Evolutionary conservation across 2,329 filamentous ascomycete species (phyloP).

Genomic region (Davidsoniella eucalypti): DNA sequence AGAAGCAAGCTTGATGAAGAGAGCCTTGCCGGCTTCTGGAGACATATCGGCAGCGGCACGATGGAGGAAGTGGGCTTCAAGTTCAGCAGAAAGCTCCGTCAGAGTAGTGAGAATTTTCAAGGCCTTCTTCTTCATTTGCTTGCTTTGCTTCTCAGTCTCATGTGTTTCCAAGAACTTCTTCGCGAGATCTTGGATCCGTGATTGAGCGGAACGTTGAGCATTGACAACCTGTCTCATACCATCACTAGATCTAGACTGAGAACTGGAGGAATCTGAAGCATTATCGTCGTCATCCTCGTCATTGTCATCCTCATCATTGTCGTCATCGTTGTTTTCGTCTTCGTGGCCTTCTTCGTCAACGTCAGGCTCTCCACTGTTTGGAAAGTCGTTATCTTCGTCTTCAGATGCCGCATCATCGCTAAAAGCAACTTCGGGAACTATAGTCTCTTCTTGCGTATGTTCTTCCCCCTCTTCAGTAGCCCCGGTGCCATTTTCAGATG

Average conservation of each 20-base stretch:
- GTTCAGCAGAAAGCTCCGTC: slow-evolving; percentile 51
- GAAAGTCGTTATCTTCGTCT: neutral
- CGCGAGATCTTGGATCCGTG: slow-evolving; percentile 59
- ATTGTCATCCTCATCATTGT: slow-evolving; percentile 25
- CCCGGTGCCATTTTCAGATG: slow-evolving; percentile 17
- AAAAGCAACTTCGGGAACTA: neutral
- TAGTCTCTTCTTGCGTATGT: slow-evolving; percentile 13
- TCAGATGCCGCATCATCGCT: slow-evolving; percentile 3
- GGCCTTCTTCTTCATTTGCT: slow-evolving; percentile 63
- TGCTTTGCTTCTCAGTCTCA: slow-evolving; percentile 57
- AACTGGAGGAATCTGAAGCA: slow-evolving; percentile 35
- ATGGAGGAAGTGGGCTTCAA: slow-evolving; percentile 53
- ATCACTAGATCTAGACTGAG: slow-evolving; percentile 23
- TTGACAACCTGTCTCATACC: slow-evolving; percentile 25
- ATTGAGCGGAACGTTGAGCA: slow-evolving; percentile 38
- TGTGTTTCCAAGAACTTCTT: slow-evolving; percentile 73
- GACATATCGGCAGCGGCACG: slow-evolving; percentile 30
- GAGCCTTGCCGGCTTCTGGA: slow-evolving; percentile 36
- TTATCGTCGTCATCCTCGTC: slow-evolving; percentile 30
- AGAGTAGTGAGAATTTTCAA: slow-evolving; percentile 57
- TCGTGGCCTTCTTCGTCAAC: slow-evolving; percentile 17
- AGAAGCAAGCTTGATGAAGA: slow-evolving; percentile 61
- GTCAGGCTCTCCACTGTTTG: neutral
- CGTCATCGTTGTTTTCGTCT: slow-evolving; percentile 21
- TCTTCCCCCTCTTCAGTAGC: slow-evolving; percentile 12